Percentiles rank a stretch among this genome's conserved stretches.
These are phyloP conservation scores for Thermoascus crustaceus DNA, from an alignment of 2,329 filamentous ascomycete species.

Conservation along the genomic window DNA sequence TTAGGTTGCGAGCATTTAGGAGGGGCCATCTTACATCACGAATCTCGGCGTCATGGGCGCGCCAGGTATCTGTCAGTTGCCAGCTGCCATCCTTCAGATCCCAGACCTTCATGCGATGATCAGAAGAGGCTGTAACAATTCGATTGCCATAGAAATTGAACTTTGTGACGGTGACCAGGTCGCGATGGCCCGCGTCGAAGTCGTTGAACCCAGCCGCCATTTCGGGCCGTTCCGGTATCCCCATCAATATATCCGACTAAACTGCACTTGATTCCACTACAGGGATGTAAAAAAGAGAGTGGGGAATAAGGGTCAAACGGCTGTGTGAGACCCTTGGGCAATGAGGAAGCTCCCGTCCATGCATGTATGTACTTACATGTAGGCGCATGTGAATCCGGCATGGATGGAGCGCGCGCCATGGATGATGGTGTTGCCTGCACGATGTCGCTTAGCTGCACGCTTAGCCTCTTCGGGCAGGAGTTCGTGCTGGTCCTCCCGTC, in stretches of 20 bases:
- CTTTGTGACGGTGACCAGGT: slow-evolving; percentile 73
- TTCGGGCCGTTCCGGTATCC: slow-evolving; percentile 15
- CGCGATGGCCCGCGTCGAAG: slow-evolving; percentile 40
- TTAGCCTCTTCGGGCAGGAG: no score
- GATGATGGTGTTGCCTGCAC: slow-evolving; percentile 1
- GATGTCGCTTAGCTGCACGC: neutral
- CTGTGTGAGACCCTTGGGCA: neutral
- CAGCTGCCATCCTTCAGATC: slow-evolving; percentile 67
- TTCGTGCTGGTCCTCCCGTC: neutral
- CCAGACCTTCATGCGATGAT: slow-evolving; percentile 89
- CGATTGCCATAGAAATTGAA: slow-evolving; percentile 91
- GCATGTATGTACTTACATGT: slow-evolving; percentile 7
- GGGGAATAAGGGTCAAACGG: no score
- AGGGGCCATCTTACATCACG: slow-evolving; percentile 58
- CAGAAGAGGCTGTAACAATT: slow-evolving; percentile 82
- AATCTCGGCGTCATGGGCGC: slow-evolving; percentile 82
- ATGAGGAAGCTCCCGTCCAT: neutral
- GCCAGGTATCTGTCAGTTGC: slow-evolving; percentile 79
- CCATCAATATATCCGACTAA: neutral
- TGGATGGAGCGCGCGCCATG: slow-evolving; percentile 1
- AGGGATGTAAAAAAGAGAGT: neutral
- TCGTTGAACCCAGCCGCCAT: slow-evolving; percentile 33
- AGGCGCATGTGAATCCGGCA: slow-evolving; percentile 10
- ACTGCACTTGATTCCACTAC: neutral
- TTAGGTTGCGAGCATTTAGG: slow-evolving; percentile 13